Conservation (phyloP, 225 moss, liverwort and hornwort species). For the Neckera pumila region DNA sequence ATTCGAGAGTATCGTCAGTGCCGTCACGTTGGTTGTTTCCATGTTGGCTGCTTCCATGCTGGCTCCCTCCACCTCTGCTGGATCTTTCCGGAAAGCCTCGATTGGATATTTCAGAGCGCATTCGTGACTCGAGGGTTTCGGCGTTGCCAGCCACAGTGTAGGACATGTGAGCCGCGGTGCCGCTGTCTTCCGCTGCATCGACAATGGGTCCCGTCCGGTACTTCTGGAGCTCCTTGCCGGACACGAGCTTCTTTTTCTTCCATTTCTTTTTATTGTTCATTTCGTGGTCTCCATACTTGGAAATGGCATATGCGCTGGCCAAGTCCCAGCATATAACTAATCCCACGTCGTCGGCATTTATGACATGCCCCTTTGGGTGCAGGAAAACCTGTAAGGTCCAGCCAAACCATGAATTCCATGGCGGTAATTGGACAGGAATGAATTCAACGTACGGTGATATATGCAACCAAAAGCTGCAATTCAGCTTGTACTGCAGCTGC, state of each 20-base stretch:
- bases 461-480: background rate
- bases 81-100: background rate
- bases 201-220: conserved; percentile 19
- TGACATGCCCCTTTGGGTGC: conserved; percentile 37
- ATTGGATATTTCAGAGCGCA: conserved; percentile 15
- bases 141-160: background rate
- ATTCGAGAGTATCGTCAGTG: background rate
- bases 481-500: background rate
- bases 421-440: background rate
- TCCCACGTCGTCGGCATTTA: conserved; percentile 29
- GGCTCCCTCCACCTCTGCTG: background rate
- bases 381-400: conserved; percentile 24
- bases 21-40: background rate
- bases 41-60: background rate
- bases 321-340: conserved; percentile 42
- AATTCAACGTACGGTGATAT: background rate
- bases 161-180: background rate
- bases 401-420: background rate
- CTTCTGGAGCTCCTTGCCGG: conserved; percentile 13
- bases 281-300: conserved; percentile 18
- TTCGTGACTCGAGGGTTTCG: conserved; percentile 19
- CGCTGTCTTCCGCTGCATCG: background rate
- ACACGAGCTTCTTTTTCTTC: background rate
- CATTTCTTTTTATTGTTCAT: conserved; percentile 4
- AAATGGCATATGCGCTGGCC: conserved; percentile 25